Base-by-base conservation (phyloP, 2,329 filamentous ascomycete species). In the Sporothrix euskadiensis region DNA sequence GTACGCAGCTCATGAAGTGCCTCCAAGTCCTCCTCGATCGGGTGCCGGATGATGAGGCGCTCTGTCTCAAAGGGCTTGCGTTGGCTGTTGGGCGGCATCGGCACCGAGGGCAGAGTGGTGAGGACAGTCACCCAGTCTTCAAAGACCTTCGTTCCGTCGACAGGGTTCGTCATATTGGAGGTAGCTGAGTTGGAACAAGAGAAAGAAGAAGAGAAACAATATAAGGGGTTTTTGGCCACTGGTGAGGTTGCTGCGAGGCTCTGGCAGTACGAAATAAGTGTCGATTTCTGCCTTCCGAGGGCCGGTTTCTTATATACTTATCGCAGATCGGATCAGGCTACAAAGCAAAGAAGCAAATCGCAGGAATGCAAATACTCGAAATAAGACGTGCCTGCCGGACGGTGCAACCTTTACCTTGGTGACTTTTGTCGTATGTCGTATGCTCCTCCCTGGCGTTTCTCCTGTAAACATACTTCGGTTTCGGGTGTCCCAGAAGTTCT, bases 21-120 rank as follows among this genome's bases (percentile, higher is more conserved):
- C 1, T 82, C 80, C 1, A 87, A 81, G 79, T 92, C 89, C 2
- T 84, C 81, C 22, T 83, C 79, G 0, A 78, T 77, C 54, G 88
- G 80, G 1, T 86, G 85, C 19, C 89, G 83, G 70, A 92, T 79
- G 35, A 88, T 77, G 26, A 92, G 83, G 7, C 89, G 85, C 69
- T 85, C 80, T 3, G 89, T 90, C 68, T 76, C 78, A 71, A 88
- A 82, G 1, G 80, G 78, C 8, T 79, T 72, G 7, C 86, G 82
- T 30, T 81, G 79, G 16, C 77, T 73, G 71, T 82, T 82, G 3
- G 81, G 79, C 5, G 84, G 85, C 1, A 85, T 78, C 0, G 84
- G 84, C 2, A 74, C 71, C 14, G 79, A 77, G 1, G 87, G 87
- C 12, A 85, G 80, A 1, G 83, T 86, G 30, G 86, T 86, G 78